phyloP scores from a whole-genome alignment of 2,329 filamentous ascomycete genomes.

The Fonsecaea pugnacius region DNA sequence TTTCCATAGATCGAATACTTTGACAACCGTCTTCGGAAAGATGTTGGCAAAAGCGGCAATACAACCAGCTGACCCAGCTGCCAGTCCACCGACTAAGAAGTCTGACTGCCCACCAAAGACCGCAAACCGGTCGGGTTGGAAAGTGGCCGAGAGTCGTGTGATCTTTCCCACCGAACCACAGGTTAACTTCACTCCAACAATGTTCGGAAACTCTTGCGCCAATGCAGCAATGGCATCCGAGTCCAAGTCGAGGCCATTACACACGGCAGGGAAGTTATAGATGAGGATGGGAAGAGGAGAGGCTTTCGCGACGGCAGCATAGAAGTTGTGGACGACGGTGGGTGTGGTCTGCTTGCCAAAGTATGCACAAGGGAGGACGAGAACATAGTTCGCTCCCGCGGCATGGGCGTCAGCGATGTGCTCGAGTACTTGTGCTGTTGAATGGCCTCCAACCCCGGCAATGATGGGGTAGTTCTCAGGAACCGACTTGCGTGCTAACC shows the following conservation, averaged over 20 bases:
- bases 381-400: constrained; percentile 65
- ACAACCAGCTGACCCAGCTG: constrained; percentile 78
- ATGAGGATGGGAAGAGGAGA: constrained; percentile 63
- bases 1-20: constrained; percentile 75
- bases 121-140: constrained; percentile 63
- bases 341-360: constrained; percentile 66
- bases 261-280: constrained; percentile 72
- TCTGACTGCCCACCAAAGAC: constrained; percentile 69
- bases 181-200: constrained; percentile 69
- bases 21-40: constrained; percentile 78
- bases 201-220: constrained; percentile 57
- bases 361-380: constrained; percentile 67
- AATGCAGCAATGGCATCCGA: constrained; percentile 64
- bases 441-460: constrained; percentile 68
- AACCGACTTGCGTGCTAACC: constrained; percentile 59
- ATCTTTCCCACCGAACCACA: constrained; percentile 67
- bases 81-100: constrained; percentile 80
- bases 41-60: constrained; percentile 86
- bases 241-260: constrained; percentile 70
- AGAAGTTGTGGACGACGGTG: constrained; percentile 64
- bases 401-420: constrained; percentile 62
- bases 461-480: constrained; percentile 62
- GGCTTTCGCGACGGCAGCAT: constrained; percentile 58
- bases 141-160: constrained; percentile 58
- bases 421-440: constrained; percentile 66